Evolutionary conservation across 768 basidiomycete genomes (phyloP).

Genomic region (Pluteus cervinus): DNA sequence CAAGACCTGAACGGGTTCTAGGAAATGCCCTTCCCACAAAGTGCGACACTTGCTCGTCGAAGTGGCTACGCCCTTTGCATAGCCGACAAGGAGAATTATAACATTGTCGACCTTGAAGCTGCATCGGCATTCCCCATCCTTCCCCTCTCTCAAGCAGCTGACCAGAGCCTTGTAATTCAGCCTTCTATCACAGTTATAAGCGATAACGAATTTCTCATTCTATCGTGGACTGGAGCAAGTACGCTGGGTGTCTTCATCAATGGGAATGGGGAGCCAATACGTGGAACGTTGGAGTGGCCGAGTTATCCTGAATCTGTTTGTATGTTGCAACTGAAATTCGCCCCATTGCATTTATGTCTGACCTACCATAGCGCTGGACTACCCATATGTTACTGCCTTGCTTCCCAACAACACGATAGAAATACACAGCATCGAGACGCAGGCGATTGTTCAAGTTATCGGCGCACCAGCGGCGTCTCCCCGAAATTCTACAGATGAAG

Average conservation of each 20-base stretch:
- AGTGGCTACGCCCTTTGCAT: constrained; percentile 62
- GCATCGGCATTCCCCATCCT: constrained; percentile 67
- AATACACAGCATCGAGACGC: constrained; percentile 76
- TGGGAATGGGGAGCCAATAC: constrained; percentile 78
- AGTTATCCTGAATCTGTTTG: constrained; percentile 71
- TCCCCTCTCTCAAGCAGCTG: constrained; percentile 68
- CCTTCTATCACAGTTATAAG: constrained; percentile 74
- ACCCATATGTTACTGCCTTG: constrained; percentile 74
- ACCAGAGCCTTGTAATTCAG: constrained; percentile 37
- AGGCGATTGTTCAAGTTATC: constrained; percentile 65
- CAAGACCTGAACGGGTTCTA: constrained; percentile 16
- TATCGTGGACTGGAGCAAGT: constrained; percentile 76
- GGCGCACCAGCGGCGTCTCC: constrained; percentile 32
- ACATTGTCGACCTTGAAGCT: constrained; percentile 71
- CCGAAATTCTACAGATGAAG: constrained; percentile 9
- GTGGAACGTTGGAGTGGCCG: constrained; percentile 86
- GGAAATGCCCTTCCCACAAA: constrained; percentile 67
- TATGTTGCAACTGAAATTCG: constrained; percentile 31
- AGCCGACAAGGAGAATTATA: constrained; percentile 69
- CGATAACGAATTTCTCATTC: constrained; percentile 77
- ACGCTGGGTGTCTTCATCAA: constrained; percentile 87
- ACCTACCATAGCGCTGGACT: constrained; percentile 58
- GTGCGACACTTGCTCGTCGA: constrained; percentile 55
- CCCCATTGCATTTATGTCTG: constrained; percentile 1
- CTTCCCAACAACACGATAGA: constrained; percentile 75